These are phyloP conservation scores for Pseudotsuga menziesii DNA, from an alignment of 75 land plant species.

Conservation along the genomic window DNA sequence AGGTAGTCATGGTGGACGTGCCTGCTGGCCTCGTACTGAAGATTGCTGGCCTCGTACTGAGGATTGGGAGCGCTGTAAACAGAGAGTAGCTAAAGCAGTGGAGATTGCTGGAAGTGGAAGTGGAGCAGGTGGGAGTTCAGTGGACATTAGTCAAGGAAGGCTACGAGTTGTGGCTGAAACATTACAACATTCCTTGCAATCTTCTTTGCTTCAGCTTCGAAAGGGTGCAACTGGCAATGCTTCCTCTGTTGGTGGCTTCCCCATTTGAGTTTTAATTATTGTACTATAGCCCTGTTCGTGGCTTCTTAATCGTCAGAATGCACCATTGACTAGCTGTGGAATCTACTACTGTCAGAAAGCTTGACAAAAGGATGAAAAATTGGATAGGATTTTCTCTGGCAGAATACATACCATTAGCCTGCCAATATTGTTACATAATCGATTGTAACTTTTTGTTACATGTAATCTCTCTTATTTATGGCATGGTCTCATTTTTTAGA, in stretches of 20 bases:
- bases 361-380: no score
- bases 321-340: no score
- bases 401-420: no score
- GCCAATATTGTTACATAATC: no score
- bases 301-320: no score
- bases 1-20: conserved; percentile 96
- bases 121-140: conserved; percentile 10
- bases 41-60: conserved; percentile 87
- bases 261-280: no score
- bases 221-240: conserved; percentile 23
- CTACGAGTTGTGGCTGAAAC: conserved; percentile 72
- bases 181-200: conserved; percentile 56
- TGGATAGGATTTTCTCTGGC: no score
- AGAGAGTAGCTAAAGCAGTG: conserved; percentile 62
- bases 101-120: conserved; percentile 40
- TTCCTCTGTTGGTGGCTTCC: not conserved
- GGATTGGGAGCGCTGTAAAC: conserved; percentile 94
- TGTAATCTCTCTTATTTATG: no score
- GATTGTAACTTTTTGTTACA: no score
- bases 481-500: no score
- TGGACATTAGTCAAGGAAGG: conserved; percentile 62
- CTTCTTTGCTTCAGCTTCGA: conserved; percentile 55
- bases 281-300: no score
- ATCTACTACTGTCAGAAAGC: no score
- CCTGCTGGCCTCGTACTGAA: conserved; percentile 79